A percentile compares a stretch with the other conserved stretches of the same genome.
Conservation (phyloP, 164 flowering plant genomes). For the Tinospora cordifolia region DNA sequence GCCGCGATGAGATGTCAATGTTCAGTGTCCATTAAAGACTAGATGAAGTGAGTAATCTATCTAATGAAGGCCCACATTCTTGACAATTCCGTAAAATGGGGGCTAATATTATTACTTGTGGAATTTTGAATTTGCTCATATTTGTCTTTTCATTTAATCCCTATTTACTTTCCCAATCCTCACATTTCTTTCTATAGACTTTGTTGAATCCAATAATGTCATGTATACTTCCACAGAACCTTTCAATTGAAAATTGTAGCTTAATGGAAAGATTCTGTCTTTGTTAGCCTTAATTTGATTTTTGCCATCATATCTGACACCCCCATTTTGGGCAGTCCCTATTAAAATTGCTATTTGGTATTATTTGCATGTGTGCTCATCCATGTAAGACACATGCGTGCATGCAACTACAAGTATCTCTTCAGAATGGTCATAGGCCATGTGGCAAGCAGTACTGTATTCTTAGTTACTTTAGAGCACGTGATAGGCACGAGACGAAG, state of each 20-base stretch:
- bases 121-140: neutral
- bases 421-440: too few relatives aligned
- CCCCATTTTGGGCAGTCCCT: neutral
- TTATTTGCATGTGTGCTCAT: neutral
- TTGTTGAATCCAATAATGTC: neutral
- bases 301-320: neutral
- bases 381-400: neutral
- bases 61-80: neutral
- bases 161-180: neutral
- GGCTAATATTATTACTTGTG: neutral
- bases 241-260: neutral
- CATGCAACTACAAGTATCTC: too few relatives aligned
- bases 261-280: neutral
- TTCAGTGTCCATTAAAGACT: neutral
- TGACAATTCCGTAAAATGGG: neutral
- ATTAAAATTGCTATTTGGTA: neutral
- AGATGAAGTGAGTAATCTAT: neutral
- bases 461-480: neutral
- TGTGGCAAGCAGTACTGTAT: neutral
- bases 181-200: neutral
- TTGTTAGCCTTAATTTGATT: neutral
- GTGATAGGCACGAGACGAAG: slow-evolving; percentile 15
- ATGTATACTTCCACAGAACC: neutral
- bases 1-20: slow-evolving; percentile 15
- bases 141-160: neutral